These are phyloP conservation scores for Boletus rufocinnamomeus DNA, from an alignment of 768 basidiomycete genomes.

Conservation along the genomic window DNA sequence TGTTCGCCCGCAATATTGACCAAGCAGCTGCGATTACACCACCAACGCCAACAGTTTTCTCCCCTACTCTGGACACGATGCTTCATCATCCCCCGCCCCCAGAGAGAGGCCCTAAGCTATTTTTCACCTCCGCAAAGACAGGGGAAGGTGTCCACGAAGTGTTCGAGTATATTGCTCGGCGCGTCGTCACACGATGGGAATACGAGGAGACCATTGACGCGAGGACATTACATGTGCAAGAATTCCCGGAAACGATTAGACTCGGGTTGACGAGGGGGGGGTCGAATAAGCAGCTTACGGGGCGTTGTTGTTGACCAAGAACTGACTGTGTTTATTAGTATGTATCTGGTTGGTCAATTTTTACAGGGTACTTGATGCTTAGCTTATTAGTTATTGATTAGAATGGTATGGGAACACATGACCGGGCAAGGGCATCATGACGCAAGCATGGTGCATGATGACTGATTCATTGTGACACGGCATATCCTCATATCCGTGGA, in stretches of 20 bases:
- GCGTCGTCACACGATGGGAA: slow-evolving; percentile 66
- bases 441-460: neutral
- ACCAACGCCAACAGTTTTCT: slow-evolving; percentile 19
- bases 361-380: neutral
- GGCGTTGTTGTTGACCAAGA: slow-evolving; percentile 23
- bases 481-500: neutral
- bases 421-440: neutral
- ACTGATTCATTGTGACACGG: neutral
- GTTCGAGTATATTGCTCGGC: slow-evolving; percentile 72
- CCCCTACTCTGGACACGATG: slow-evolving; percentile 14
- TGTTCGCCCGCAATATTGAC: slow-evolving; percentile 43
- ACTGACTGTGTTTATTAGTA: slow-evolving; percentile 24
- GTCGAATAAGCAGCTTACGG: slow-evolving; percentile 7
- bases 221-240: slow-evolving; percentile 42
- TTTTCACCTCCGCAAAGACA: slow-evolving; percentile 79
- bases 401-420: neutral
- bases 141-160: slow-evolving; percentile 70
- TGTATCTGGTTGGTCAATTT: slow-evolving; percentile 9
- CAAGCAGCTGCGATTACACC: slow-evolving; percentile 18
- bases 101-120: slow-evolving; percentile 61
- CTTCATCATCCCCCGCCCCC: slow-evolving; percentile 28
- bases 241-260: slow-evolving; percentile 41
- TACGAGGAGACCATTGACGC: slow-evolving; percentile 61
- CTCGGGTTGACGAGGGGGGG: slow-evolving; percentile 29
- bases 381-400: neutral